Conservation (phyloP, 257 asterid genomes). For the Rubia yunnanensis region DNA sequence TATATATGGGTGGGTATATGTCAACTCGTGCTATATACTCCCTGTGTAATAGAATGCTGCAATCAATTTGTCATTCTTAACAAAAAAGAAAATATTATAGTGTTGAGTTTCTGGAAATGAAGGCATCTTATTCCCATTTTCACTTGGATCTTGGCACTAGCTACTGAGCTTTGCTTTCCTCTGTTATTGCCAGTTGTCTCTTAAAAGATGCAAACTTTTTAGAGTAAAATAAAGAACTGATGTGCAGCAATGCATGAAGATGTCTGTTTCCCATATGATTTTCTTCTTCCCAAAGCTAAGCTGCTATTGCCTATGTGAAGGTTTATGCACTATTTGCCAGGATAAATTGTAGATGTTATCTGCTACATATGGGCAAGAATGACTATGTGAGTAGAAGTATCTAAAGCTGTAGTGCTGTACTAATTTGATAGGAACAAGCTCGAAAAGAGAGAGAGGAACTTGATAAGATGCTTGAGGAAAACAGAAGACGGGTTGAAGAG, state of each 20-base stretch:
- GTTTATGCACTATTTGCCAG: neutral
- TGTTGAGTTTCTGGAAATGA: neutral
- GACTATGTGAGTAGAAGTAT: neutral
- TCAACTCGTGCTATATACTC: no score
- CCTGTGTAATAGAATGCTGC: no score
- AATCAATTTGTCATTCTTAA: no score
- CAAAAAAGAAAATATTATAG: neutral
- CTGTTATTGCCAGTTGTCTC: neutral
- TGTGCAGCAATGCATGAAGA: neutral
- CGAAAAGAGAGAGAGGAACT: constrained; percentile 88
- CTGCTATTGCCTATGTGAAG: neutral
- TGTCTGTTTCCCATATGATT: neutral
- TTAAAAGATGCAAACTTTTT: neutral
- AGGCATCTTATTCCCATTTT: neutral
- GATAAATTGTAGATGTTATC: neutral
- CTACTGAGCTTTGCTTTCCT: neutral
- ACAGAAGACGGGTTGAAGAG: constrained; percentile 84
- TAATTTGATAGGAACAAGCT: constrained; percentile 59
- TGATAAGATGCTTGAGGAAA: constrained; percentile 93
- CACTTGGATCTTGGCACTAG: neutral
- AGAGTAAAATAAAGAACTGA: neutral
- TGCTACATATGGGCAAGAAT: neutral
- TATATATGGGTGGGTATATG: no score
- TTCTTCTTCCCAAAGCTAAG: neutral
- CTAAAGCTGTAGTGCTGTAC: neutral